Conservation (phyloP, 768 basidiomycete species). For the Phallus indusiatus region DNA sequence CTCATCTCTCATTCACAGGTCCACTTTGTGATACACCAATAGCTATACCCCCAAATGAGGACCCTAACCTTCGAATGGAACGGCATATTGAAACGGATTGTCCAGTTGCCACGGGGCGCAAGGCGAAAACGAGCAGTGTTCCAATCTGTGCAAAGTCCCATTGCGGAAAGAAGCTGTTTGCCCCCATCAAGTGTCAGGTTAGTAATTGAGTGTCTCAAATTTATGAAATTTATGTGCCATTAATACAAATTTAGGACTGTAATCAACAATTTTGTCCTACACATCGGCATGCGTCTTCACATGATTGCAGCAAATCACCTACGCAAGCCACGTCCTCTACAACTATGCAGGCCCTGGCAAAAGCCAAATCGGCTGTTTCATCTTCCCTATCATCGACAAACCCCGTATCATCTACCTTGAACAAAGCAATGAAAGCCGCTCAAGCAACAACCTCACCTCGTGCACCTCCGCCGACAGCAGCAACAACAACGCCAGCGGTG, state of each 20-base stretch:
- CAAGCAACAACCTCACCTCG: conserved; percentile 10
- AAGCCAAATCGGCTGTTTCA: conserved; percentile 11
- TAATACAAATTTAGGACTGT: conserved; percentile 43
- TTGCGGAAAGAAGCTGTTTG: conserved; percentile 67
- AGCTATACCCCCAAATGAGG: conserved; percentile 64
- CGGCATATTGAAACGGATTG: conserved; percentile 59
- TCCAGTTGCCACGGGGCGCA: conserved; percentile 56
- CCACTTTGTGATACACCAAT: conserved; percentile 72
- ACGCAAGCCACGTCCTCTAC: conserved; percentile 13
- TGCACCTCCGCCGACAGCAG: conserved; percentile 24
- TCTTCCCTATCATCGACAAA: conserved; percentile 15
- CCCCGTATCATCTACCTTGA: conserved; percentile 29
- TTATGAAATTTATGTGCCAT: not conserved
- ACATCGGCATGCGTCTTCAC: conserved; percentile 73
- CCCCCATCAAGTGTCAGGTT: conserved; percentile 68
- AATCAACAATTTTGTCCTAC: conserved; percentile 61
- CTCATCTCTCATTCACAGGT: conserved; percentile 29
- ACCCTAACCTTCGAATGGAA: conserved; percentile 79
- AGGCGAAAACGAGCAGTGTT: conserved; percentile 34
- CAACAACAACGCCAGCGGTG: not conserved
- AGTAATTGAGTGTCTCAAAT: conserved; percentile 17
- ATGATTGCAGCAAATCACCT: conserved; percentile 37
- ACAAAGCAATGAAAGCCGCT: conserved; percentile 29
- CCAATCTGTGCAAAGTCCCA: conserved; percentile 49
- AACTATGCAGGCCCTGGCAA: not conserved